phyloP scores from a whole-genome alignment of 257 asterid species.

The Mentha longifolia region DNA sequence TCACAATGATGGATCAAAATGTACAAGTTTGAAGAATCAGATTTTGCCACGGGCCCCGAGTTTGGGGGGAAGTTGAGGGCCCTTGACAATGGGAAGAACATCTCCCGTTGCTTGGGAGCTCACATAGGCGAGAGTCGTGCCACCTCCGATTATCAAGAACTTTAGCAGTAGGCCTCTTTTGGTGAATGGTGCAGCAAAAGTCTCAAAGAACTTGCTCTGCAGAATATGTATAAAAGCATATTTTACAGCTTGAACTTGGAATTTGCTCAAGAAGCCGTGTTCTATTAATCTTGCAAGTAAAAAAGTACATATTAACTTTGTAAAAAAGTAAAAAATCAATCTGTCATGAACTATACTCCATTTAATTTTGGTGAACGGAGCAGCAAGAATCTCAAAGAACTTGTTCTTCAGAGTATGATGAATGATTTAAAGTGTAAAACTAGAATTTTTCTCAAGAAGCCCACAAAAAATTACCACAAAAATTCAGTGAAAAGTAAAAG shows the following conservation, averaged over 20 bases:
- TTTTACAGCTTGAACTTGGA: neutral
- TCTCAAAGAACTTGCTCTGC: conserved; percentile 95
- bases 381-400: too few species aligned
- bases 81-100: conserved; percentile 81
- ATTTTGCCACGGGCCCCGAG: conserved; percentile 84
- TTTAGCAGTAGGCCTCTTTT: conserved; percentile 92
- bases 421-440: too few species aligned
- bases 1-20: neutral
- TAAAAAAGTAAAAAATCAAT: too few species aligned
- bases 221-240: neutral
- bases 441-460: neutral
- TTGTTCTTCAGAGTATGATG: neutral
- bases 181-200: conserved; percentile 98
- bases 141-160: conserved; percentile 89
- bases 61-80: conserved; percentile 93
- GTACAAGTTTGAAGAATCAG: conserved; percentile 33
- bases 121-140: conserved; percentile 75
- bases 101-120: conserved; percentile 88
- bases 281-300: neutral
- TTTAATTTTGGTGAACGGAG: too few species aligned
- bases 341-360: neutral
- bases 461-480: neutral
- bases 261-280: neutral
- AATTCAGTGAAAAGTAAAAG: neutral
- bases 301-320: too few species aligned